Conservation (phyloP, 345 rosid genomes). For the Lenwebbia sp. region DNA sequence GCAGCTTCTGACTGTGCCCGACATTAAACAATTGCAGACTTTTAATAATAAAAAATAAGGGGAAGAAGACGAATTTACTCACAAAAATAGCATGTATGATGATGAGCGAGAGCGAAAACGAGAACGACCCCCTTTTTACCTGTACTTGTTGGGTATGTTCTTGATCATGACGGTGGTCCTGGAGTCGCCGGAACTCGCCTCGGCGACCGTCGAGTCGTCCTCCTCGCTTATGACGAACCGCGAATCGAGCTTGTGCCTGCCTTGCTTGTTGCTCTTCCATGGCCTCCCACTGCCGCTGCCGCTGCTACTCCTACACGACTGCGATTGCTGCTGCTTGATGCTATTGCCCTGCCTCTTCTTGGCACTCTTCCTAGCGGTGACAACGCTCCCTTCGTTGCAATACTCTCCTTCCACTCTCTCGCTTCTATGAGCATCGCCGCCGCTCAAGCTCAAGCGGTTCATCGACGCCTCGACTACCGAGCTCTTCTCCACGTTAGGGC, state of each 20-base stretch:
- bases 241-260: slow-evolving; percentile 26
- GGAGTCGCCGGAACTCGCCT: slow-evolving; percentile 33
- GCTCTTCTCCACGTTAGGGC: slow-evolving; percentile 13
- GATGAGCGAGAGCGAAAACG: background rate
- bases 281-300: slow-evolving; percentile 16
- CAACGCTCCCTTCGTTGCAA: background rate
- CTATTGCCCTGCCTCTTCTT: slow-evolving; percentile 17
- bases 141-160: slow-evolving; percentile 97
- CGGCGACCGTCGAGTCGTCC: slow-evolving; percentile 28
- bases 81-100: background rate
- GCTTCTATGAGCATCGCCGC: background rate
- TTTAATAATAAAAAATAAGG: background rate
- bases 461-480: slow-evolving; percentile 12
- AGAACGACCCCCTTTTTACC: slow-evolving; percentile 17
- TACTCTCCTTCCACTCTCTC: background rate
- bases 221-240: slow-evolving; percentile 55
- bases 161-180: slow-evolving; percentile 96
- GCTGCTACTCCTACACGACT: slow-evolving; percentile 8
- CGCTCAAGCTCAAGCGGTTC: slow-evolving; percentile 14
- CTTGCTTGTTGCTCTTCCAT: slow-evolving; percentile 32
- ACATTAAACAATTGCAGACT: background rate
- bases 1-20: slow-evolving; percentile 38
- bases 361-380: background rate
- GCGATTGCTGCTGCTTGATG: slow-evolving; percentile 5
- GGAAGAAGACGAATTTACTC: background rate